phyloP scores from a whole-genome alignment of 306 rosid genomes.

The Malus sieversii region DNA sequence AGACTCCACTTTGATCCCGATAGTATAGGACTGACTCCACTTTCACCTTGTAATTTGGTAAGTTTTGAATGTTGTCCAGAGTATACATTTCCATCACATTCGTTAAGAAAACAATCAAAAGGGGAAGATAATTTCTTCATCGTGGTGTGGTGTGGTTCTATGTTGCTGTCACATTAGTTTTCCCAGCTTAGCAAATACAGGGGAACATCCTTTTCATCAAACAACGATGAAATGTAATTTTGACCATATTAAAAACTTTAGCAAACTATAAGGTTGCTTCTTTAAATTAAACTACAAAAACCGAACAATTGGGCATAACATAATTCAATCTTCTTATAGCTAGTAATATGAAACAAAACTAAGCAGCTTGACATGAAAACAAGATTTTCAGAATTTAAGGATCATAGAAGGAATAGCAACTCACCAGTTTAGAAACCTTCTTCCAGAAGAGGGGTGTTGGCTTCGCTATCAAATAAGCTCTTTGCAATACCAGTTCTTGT shows the following conservation, averaged over 20 bases:
- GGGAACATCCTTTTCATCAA: background rate
- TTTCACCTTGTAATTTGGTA: background rate
- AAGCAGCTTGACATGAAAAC: constrained; percentile 1
- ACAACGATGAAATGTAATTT: background rate
- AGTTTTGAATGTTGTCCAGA: background rate
- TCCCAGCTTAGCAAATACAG: background rate
- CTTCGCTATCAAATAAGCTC: constrained; percentile 53
- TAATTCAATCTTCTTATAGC: background rate
- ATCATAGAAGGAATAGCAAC: background rate
- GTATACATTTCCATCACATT: background rate
- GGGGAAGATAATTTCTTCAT: background rate
- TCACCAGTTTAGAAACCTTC: constrained; percentile 75
- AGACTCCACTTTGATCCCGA: no score
- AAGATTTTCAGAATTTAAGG: background rate
- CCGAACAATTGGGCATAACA: background rate
- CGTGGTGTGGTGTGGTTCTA: background rate
- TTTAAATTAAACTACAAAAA: background rate
- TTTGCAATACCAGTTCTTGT: constrained; percentile 59
- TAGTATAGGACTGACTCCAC: background rate
- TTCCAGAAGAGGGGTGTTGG: constrained; percentile 93
- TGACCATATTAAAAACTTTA: background rate
- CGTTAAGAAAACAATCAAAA: background rate
- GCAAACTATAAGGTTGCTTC: background rate
- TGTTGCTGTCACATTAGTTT: background rate
- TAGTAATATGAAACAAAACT: background rate